A percentile compares a stretch with the other conserved stretches of the same genome.
These are phyloP conservation scores for Thymus mandschuricus DNA, from an alignment of 257 asterid species.

Conservation along the genomic window DNA sequence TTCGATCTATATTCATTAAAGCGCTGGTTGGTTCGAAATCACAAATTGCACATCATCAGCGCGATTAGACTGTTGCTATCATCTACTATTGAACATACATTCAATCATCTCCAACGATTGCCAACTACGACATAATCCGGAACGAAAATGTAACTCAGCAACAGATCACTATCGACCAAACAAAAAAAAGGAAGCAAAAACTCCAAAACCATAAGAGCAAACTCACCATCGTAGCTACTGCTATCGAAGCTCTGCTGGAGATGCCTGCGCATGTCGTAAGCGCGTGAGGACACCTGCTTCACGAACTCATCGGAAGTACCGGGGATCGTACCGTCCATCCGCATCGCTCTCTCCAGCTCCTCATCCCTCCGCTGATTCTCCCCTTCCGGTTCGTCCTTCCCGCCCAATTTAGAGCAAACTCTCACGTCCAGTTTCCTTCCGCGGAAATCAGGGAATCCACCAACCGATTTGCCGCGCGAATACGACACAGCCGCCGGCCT, in stretches of 20 bases:
- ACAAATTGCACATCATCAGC: constrained; percentile 18
- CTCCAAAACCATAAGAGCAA: background rate
- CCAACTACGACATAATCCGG: background rate
- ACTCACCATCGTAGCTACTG: constrained; percentile 93
- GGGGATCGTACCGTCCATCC: constrained; percentile 89
- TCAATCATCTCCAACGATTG: background rate
- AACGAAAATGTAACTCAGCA: background rate
- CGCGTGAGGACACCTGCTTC: constrained; percentile 87
- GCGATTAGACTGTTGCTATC: background rate
- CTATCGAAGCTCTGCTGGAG: constrained; percentile 84
- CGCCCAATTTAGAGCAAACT: constrained; percentile 40
- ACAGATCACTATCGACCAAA: background rate
- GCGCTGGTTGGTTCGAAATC: background rate
- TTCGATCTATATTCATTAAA: background rate
- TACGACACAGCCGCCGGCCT: constrained; percentile 36
- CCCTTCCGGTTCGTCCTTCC: constrained; percentile 41
- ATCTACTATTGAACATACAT: background rate
- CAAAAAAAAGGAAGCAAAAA: background rate
- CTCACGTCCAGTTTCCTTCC: constrained; percentile 26
- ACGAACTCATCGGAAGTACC: constrained; percentile 80
- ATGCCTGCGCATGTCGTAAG: constrained; percentile 89
- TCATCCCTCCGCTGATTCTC: constrained; percentile 63
- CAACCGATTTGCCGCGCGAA: constrained; percentile 22
- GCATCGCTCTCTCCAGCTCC: constrained; percentile 81
- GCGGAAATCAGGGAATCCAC: constrained; percentile 29